Evolutionary conservation across 495 filamentous ascomycete species (phyloP), one percentile per base, ranked within the genome.

Genomic region (Podospora didyma): DNA sequence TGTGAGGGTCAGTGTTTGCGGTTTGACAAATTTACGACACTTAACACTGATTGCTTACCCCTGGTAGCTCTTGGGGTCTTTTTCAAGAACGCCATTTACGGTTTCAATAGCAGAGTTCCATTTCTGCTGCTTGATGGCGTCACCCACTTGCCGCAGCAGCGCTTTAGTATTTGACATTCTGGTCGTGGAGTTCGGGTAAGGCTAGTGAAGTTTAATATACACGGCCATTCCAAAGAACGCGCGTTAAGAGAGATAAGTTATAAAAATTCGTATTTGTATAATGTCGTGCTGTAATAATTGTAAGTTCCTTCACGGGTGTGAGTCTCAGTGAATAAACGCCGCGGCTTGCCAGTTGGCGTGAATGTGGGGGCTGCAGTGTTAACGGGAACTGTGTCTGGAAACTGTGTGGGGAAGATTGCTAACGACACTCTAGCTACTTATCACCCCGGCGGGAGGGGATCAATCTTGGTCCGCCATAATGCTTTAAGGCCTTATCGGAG

Each of bases 41-140:
- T 31, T n/a, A 26, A 19, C 58, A 12, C 20, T n/a, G 4, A 22
- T 19, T 19, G 65, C 82, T 52, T 70, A 93, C 88, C 85, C 89
- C 71, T 90, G 86, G 70, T 96, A 96, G 67, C 86, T 93, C 50
- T 86, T 79, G 20, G 86, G 74, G 59, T 98, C 92, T 59, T 80
- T 78, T 31, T 84, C 71, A 51, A 96, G 73, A 39, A 92, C 68
- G 35, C 72, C 79, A 60, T 85, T 80, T 17, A 87, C 84, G 62
- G 89, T 83, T 19, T 80, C 73, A 50, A 86, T 78, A 34, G 89
- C 90, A 56, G 82, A 81, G 61, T 84, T 82, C 75, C 86, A 97
- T 62, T 95, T 88, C 57, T 89, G 82, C 34, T 86, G 81, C 67
- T 93, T 88, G 55, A 96, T 76, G 51, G 89, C 87, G 47, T 84